phyloP scores from a whole-genome alignment of 768 basidiomycete species.

The Mycena indigotica region DNA sequence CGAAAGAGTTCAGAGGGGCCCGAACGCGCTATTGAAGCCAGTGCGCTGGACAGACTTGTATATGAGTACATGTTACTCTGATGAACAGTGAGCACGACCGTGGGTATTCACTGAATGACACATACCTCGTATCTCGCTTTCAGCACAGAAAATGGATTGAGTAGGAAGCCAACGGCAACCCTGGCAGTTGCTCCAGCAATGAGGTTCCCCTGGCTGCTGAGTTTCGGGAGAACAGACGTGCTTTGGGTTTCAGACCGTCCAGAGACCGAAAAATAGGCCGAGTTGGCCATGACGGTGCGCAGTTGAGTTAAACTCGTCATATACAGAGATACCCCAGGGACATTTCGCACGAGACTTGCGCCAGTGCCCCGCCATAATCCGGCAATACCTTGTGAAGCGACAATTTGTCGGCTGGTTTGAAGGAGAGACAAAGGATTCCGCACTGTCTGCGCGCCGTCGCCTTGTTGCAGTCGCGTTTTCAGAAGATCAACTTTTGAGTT shows the following conservation, averaged over 20 bases:
- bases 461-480: slow-evolving; percentile 91
- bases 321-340: slow-evolving; percentile 92
- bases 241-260: slow-evolving; percentile 30
- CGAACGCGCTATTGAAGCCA: slow-evolving; percentile 60
- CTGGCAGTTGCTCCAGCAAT: slow-evolving; percentile 84
- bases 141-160: slow-evolving; percentile 90
- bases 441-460: slow-evolving; percentile 49
- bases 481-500: slow-evolving; percentile 73
- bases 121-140: slow-evolving; percentile 91
- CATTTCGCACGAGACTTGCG: slow-evolving; percentile 83
- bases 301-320: slow-evolving; percentile 85
- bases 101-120: background rate
- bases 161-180: slow-evolving; percentile 74
- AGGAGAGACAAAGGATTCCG: slow-evolving; percentile 47
- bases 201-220: slow-evolving; percentile 80
- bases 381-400: slow-evolving; percentile 76
- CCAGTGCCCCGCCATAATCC: slow-evolving; percentile 82
- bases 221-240: slow-evolving; percentile 64
- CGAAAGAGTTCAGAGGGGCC: slow-evolving; percentile 83
- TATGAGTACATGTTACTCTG: slow-evolving; percentile 83
- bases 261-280: slow-evolving; percentile 62
- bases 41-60: slow-evolving; percentile 57
- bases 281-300: slow-evolving; percentile 72
- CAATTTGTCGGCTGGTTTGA: slow-evolving; percentile 55
- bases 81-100: background rate